Evolutionary conservation across 75 land plant species (phyloP), one percentile per base, ranked within the genome.

Genomic region (Pinus taeda): DNA sequence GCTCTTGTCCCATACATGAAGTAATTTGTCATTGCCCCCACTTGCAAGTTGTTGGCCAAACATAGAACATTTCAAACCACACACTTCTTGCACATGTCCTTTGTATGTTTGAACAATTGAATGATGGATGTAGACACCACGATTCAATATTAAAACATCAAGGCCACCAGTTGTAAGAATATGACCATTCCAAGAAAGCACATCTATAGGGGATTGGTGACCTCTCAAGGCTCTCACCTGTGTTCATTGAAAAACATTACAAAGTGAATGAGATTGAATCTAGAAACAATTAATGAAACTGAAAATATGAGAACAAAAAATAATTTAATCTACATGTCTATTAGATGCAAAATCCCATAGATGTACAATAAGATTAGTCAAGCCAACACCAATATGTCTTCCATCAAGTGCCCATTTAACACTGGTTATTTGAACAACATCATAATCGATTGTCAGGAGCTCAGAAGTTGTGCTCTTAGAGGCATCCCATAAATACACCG

Each of bases 61-160:
- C 1, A 77, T 80, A 2, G 93, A 88, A 93, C 95, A 93, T 65
- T 84, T 93, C 45, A 93, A 80, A 24, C 93, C 93, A 81, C 95
- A 91, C 7, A 91, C 89, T 73, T 91, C 93, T 73, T 86, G 87
- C 78, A 79, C 79, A 59, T 91, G 93, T 13, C 83, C 88, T 45
- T 57, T 75, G 82, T 82, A 81, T 24, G 74, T 80, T 26, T 79
- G 74, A 36, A 82, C 76, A 17, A 84, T 22, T 59, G 87, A 91
- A 17, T 82, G 78, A 26, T 89, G 67, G 6, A 86, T 81, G 82
- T 0, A 0, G 0, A 26, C 26, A 26, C 0, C 26, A 26, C 0
- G 26, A 26, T 26, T 26, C 26, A 26, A 26, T 26, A 26, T 26
- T 26, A 26, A 26, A 26, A 0, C 26, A 26, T 26, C 26, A 26